A percentile compares a stretch with the other conserved stretches of the same genome.
Evolutionary conservation across 495 filamentous ascomycete genomes (phyloP).

Genomic region (Saxispiralis lemnorum): DNA sequence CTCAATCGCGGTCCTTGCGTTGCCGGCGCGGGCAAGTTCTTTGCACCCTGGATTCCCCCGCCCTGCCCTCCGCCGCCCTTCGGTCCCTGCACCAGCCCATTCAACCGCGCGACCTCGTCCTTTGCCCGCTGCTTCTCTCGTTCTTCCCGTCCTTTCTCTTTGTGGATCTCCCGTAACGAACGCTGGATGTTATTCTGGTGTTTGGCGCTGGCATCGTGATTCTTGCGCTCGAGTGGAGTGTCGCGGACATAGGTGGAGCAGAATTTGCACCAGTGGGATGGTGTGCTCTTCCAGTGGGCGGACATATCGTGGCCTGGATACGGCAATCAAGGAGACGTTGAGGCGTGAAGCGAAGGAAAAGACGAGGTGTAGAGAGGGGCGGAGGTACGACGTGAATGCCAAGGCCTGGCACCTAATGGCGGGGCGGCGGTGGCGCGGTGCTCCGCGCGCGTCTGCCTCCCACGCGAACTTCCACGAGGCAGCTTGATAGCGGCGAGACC

Average conservation of each 20-base stretch:
- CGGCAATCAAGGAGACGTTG: background rate
- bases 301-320: constrained; percentile 40
- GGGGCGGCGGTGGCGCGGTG: background rate
- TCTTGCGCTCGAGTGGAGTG: constrained; percentile 70
- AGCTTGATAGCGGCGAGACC: no score
- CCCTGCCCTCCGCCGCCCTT: constrained; percentile 5
- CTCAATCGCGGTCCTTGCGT: background rate
- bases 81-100: constrained; percentile 44
- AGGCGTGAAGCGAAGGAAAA: background rate
- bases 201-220: constrained; percentile 77
- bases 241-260: constrained; percentile 83
- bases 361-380: no score
- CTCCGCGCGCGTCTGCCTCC: background rate
- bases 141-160: constrained; percentile 56
- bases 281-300: constrained; percentile 98
- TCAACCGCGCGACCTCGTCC: constrained; percentile 69
- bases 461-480: no score
- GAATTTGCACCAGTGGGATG: constrained; percentile 95
- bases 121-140: constrained; percentile 66
- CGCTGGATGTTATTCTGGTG: constrained; percentile 84
- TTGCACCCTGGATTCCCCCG: constrained; percentile 4
- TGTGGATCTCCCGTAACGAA: constrained; percentile 73
- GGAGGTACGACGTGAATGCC: background rate
- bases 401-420: background rate
- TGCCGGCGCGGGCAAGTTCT: background rate